Evolutionary conservation across 331 rosid genomes (phyloP), one percentile per base, ranked within the genome.

Genomic region (Acacia pycnantha): DNA sequence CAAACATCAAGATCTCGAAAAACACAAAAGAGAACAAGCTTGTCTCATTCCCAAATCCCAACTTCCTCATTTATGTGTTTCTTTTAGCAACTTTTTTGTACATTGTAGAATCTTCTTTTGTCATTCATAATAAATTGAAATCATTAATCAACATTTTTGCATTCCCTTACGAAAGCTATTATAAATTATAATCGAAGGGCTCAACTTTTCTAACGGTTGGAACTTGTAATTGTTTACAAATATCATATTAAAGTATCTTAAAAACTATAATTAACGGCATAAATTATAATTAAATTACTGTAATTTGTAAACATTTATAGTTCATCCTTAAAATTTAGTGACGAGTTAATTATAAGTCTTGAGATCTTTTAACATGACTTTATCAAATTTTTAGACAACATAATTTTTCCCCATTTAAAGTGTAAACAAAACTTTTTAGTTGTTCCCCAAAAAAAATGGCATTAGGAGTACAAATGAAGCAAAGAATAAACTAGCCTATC

Each of bases 391-490:
- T 24, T 19, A 19, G 59, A 56, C 14, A 2, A 2, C 5, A 8
- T n/a, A 37, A 37, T 19, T 21, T 8, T 10, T n/a, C 3, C 13
- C 22, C 64, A 9, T 56, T 8, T 11, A 59, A 22, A 11, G 79
- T 84, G 35, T 68, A 53, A 41, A 24, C 78, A 15, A 79, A 79
- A 58, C 68, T 78, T 40, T 79, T 67, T 79, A 51, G 74, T 71
- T 74, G 62, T 65, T 73, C 22, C 66, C 70, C 58, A 53, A 53
- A 53, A 19, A 53, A 81, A n/a, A 58, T 81, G 53, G 61, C 21
- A 64, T 70, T 75, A 79, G 77, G 86, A 87, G 90, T 87, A 80
- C 81, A 82, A 2, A 87, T 75, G 41, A 87, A 87, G 90, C 75
- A 64, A 82, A 56, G 84, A 79, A 87, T 84, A 87, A 33, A 35